Evolutionary conservation across 441 rosid species (phyloP), one percentile per base, ranked within the genome.

Genomic region (Iberis amara): DNA sequence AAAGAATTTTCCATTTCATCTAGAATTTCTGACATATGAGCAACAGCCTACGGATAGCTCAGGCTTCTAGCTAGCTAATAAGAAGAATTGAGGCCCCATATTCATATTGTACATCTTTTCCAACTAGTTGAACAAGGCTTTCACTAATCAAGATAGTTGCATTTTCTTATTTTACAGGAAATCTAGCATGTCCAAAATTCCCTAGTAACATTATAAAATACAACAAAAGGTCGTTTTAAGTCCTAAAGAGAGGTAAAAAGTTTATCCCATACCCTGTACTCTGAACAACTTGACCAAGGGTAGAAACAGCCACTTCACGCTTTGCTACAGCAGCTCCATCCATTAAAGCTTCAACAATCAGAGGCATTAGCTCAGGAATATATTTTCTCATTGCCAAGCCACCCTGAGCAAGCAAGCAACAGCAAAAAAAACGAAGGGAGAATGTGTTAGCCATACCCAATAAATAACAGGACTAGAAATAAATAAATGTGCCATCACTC

Each of bases 221-320:
- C 24, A n/a, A 28, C 26, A 28, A 47, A 46, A 8, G 15, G 12
- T 21, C 26, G 23, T 42, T 42, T 8, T 39, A 39, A 6, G 47
- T 43, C 11, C 30, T 42, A 64, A 52, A 24, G 32, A 66, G 21
- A 55, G 59, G 49, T 55, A 69, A 47, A 18, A 61, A 50, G 41
- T 57, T 57, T 35, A 64, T 21, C 39, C 21, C 86, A 60, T 75
- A 90, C 99, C 99, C 99, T 57, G 99, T 94, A 77, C 96, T 94
- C 68, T 85, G 98, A 45, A 85, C 96, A 71, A 94, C 96, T 72
- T 90, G 98, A 59, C 99, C 99, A 69, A 94, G 94, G 54, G 99
- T 94, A 74, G 95, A 72, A 64, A 94, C 98, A 59, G 96, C 99
- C 75, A 90, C 94, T 76, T 94, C 99, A 39, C 99, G 96, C 73